phyloP scores from a whole-genome alignment of 2,329 filamentous ascomycete species.

The Diplodia scrobiculata region DNA sequence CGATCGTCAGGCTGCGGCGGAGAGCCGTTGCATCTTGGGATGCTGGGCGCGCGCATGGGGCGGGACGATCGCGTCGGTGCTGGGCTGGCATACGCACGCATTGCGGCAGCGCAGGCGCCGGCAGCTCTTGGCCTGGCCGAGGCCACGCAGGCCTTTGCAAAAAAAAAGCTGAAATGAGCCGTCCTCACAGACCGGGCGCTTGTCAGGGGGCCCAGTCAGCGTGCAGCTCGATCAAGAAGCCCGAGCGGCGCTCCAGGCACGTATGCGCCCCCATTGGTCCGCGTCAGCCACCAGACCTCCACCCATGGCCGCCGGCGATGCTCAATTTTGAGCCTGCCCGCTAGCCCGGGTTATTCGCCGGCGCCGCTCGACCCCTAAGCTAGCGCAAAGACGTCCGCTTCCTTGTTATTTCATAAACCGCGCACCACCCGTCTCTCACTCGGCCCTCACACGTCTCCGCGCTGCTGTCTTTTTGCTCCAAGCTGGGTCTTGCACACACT shows the following conservation, averaged over 20 bases:
- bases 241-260: slow-evolving; percentile 30
- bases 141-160: slow-evolving; percentile 25
- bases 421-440: slow-evolving; percentile 39
- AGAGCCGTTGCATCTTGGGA: slow-evolving; percentile 27
- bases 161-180: slow-evolving; percentile 27
- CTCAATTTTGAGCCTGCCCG: slow-evolving; percentile 30
- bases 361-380: slow-evolving; percentile 34
- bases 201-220: slow-evolving; percentile 28
- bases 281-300: slow-evolving; percentile 16
- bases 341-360: slow-evolving; percentile 42
- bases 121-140: slow-evolving; percentile 7
- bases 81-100: not conserved
- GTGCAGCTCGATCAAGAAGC: slow-evolving; percentile 27
- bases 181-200: slow-evolving; percentile 27
- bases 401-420: slow-evolving; percentile 39
- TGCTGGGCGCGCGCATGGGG: not conserved
- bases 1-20: slow-evolving; percentile 26
- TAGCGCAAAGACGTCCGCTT: slow-evolving; percentile 27
- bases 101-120: slow-evolving; percentile 1
- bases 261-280: slow-evolving; percentile 27
- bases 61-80: slow-evolving; percentile 22
- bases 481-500: slow-evolving; percentile 44
- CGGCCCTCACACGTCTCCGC: slow-evolving; percentile 32
- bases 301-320: slow-evolving; percentile 31
- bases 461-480: slow-evolving; percentile 34